Percentiles rank a stretch among this genome's conserved stretches.
These are phyloP conservation scores for Lepidopterella palustris DNA, from an alignment of 495 filamentous ascomycete genomes.

Conservation along the genomic window DNA sequence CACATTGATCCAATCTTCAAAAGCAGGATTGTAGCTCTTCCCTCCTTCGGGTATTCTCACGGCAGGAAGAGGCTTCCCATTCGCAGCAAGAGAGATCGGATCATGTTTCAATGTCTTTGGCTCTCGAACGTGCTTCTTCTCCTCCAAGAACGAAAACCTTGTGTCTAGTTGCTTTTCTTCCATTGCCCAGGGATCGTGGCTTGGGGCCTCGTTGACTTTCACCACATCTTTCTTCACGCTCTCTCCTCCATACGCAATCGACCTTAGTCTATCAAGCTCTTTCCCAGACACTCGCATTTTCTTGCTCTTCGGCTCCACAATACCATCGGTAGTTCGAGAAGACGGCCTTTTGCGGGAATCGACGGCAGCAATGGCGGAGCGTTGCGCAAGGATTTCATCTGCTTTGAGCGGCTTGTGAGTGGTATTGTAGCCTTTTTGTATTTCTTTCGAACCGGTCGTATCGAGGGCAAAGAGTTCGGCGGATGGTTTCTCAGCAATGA, in stretches of 20 bases:
- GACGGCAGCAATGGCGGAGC: slow-evolving; percentile 74
- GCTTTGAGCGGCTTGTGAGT: slow-evolving; percentile 69
- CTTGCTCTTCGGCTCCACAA: slow-evolving; percentile 63
- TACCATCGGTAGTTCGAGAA: slow-evolving; percentile 56
- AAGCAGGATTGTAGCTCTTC: slow-evolving; percentile 84
- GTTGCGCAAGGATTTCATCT: slow-evolving; percentile 81
- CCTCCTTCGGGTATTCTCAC: slow-evolving; percentile 71
- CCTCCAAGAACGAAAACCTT: slow-evolving; percentile 42
- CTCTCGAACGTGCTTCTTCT: slow-evolving; percentile 54
- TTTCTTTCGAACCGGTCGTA: slow-evolving; percentile 55
- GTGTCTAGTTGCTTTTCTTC: slow-evolving; percentile 37
- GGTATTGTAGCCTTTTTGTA: slow-evolving; percentile 57
- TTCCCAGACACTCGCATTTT: slow-evolving; percentile 69
- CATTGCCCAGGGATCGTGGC: slow-evolving; percentile 74
- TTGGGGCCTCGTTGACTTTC: slow-evolving; percentile 46
- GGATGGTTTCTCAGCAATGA: slow-evolving; percentile 71
- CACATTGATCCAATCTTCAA: slow-evolving; percentile 73
- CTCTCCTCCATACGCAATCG: slow-evolving; percentile 67
- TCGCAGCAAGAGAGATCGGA: slow-evolving; percentile 72
- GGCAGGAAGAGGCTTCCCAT: slow-evolving; percentile 69
- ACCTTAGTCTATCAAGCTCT: slow-evolving; percentile 68
- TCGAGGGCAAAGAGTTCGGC: slow-evolving; percentile 80
- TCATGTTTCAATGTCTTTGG: slow-evolving; percentile 69
- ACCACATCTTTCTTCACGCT: slow-evolving; percentile 50
- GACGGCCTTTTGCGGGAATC: slow-evolving; percentile 66